Evolutionary conservation across 148 eudicot genomes (phyloP).

Genomic region (Rhododendron simsii): DNA sequence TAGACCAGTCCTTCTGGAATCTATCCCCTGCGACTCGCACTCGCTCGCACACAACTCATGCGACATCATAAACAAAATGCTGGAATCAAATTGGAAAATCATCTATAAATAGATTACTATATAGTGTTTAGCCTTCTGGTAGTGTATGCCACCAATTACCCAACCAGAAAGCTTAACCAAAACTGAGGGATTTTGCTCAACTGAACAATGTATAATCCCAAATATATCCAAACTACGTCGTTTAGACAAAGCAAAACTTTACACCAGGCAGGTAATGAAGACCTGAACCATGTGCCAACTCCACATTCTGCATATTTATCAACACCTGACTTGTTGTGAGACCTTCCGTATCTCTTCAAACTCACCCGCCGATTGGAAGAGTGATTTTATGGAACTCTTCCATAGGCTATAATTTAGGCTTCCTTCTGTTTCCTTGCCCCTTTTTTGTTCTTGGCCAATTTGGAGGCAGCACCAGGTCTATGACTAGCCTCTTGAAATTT

Average conservation of each 20-base stretch:
- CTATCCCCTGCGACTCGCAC: no score
- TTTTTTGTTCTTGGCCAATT: conserved; percentile 6
- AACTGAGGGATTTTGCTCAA: neutral
- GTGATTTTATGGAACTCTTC: no score
- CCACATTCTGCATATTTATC: neutral
- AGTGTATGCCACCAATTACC: neutral
- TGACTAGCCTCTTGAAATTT: conserved; percentile 1
- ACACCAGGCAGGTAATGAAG: neutral
- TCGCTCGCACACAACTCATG: no score
- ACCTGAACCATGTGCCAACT: neutral
- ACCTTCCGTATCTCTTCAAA: no score
- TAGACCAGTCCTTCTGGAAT: no score
- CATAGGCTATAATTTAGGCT: no score
- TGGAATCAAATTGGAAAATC: neutral
- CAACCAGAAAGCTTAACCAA: neutral
- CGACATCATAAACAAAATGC: no score
- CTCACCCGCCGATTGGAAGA: no score
- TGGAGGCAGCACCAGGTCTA: neutral
- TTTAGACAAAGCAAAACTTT: neutral
- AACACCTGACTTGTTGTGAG: no score
- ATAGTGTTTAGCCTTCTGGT: neutral
- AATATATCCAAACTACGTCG: neutral
- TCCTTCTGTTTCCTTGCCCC: conserved; percentile 12
- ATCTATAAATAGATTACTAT: neutral
- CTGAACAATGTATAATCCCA: neutral